Evolutionary conservation across 2,329 filamentous ascomycete species (phyloP).

Genomic region (Epichloe brachyelytri): DNA sequence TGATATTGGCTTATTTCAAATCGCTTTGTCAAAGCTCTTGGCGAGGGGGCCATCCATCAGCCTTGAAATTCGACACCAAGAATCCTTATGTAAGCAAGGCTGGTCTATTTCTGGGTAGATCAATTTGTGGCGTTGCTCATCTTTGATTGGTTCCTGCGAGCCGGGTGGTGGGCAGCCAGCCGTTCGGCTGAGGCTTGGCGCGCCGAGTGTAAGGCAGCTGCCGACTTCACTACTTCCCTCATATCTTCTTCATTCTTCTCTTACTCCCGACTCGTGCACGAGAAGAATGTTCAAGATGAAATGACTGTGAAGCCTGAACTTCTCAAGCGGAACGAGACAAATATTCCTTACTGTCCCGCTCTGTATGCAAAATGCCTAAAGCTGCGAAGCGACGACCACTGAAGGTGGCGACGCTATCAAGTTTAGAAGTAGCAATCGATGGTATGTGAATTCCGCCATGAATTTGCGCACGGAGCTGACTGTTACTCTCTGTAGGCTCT

Average conservation of each 20-base stretch:
- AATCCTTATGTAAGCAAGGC: constrained; percentile 22
- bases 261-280: not conserved
- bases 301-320: too few relatives aligned
- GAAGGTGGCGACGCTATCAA: not conserved
- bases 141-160: not conserved
- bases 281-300: not conserved
- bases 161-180: constrained; percentile 5
- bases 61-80: constrained; percentile 16
- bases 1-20: constrained; percentile 8
- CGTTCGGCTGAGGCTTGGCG: constrained; percentile 10
- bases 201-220: not conserved
- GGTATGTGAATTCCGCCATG: constrained; percentile 10
- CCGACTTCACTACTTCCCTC: not conserved
- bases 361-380: constrained; percentile 3
- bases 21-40: not conserved
- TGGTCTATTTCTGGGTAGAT: not conserved
- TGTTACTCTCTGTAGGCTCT: constrained; percentile 9
- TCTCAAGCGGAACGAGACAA: not conserved
- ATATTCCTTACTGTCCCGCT: not conserved
- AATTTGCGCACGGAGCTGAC: not conserved
- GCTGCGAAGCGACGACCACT: not conserved
- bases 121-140: constrained; percentile 6
- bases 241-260: not conserved
- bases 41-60: too few relatives aligned
- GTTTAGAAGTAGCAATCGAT: constrained; percentile 12